Base-by-base conservation (phyloP, 1,284 basidiomycete species). In the Cryptococcus sp. region DNA sequence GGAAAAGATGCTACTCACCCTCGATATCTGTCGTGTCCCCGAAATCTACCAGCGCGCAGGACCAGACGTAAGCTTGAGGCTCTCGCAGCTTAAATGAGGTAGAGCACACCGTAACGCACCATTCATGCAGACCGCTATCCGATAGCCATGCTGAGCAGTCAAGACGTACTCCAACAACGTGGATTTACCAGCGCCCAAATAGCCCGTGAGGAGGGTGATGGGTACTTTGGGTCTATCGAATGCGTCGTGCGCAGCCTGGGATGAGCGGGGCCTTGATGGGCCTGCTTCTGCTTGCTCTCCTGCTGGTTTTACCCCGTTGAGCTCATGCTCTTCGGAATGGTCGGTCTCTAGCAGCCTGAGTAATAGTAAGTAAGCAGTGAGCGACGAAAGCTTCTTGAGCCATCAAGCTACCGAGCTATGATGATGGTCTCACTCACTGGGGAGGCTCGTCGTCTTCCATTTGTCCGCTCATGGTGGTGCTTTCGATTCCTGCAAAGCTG, bases 41-140 rank as follows among this genome's bases (percentile, higher is more conserved):
- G 54, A 79, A 80, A 62, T 80, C 78, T 79, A 50, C 19, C 31
- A 35, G 31, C 31, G 8, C 7, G 10, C 31, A 13, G 19, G 22
- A 22, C 22, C 3, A 38, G 44, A 40, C 42, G 11, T 50, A 15
- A 55, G 44, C 42, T 49, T 44, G 45, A 20, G 15, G 17, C 31
- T 15, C 16, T 17, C 38, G 42, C 8, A 25, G 2, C 22, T 16
- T 40, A 39, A 31, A 10, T 31, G 27, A 31, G 27, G n/a, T n/a
- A n/a, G n/a, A n/a, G n/a, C n/a, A 31, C 27, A 31, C 27, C 27
- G 27, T 17, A 13, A 60, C 74, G 35, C 20, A 77, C 77, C 93
- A 72, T 96, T 97, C 91, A 97, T 93, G 69, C 96, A 95, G 23
- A 97, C 93, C 4, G 93, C 93, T 62, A 97, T 95, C 44, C 90